Percentiles rank a stretch among this genome's conserved stretches.
phyloP scores from a whole-genome alignment of 192 early-diverging fungal species.

The Spizellomyces sp. region DNA sequence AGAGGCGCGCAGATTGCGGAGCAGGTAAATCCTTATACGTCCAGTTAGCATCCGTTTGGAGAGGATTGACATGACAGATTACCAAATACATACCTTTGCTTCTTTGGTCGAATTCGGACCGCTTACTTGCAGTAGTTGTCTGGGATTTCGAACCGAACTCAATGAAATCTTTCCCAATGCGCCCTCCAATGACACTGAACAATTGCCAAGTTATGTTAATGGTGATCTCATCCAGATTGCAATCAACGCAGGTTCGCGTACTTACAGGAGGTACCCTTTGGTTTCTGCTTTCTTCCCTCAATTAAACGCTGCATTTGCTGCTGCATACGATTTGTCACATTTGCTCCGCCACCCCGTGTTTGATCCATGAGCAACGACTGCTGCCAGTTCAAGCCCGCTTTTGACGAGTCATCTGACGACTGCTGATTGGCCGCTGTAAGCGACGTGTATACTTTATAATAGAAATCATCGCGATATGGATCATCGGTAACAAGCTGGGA shows the following conservation, averaged over 20 bases:
- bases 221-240: background rate
- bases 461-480: conserved; percentile 93
- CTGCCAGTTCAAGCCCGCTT: conserved; percentile 50
- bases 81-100: conserved; percentile 16
- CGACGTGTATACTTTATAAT: conserved; percentile 85
- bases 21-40: background rate
- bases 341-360: conserved; percentile 10
- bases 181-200: conserved; percentile 83
- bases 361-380: conserved; percentile 46
- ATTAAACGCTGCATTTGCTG: conserved; percentile 97
- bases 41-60: background rate
- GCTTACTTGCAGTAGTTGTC: conserved; percentile 76
- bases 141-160: conserved; percentile 86
- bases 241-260: background rate
- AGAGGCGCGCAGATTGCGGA: conserved; percentile 20
- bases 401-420: background rate
- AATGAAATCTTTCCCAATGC: conserved; percentile 93
- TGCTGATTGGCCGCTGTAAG: conserved; percentile 20
- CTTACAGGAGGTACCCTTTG: conserved; percentile 78
- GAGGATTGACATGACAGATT: background rate
- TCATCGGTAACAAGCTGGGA: conserved; percentile 92
- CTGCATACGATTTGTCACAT: conserved; percentile 70
- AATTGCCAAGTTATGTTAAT: background rate
- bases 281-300: conserved; percentile 84
- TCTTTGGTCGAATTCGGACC: conserved; percentile 52